Base-by-base conservation (phyloP, 1,139 yeast species). In the Hemisphaericaspora lyxosophila region DNA sequence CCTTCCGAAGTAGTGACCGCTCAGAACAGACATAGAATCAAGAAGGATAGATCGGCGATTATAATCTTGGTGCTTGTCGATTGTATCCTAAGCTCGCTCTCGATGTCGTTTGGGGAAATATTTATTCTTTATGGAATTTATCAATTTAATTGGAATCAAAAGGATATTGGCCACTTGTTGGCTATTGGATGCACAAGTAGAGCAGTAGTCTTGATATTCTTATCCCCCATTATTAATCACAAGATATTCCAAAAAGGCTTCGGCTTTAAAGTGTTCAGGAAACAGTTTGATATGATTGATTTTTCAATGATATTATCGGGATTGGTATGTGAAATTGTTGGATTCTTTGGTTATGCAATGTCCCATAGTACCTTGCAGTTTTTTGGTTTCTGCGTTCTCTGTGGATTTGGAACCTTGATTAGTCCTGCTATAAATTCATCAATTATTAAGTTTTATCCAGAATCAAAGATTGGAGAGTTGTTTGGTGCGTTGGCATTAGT, bases 121-220 rank as follows among this genome's bases (percentile, higher is more conserved):
- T 46, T 75, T 13, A 57, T 83, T 1, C 61, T 86, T 23, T 85
- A 78, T 50, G 76, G 83, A 0, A 76, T 83, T 22, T 79, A 70
- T 52, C 56, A 53, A 30, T 85, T 79, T 56, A 50, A 69, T 16
- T 83, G 94, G 87, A 62, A 64, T 2, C 71, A 86, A 15, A 72
- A 65, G 3, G 74, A 75, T 35, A 60, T 83, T 23, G 89, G 92
- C 5, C 71, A 73, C 43, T 70, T 78, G 41, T 58, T 86, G 42
- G 78, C 90, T 0, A 42, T 73, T 1, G 48, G 73, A 1, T 84
- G 87, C 34, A 46, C 76, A 1, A 57, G 76, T 6, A 54, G 63
- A 37, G 73, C 72, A 1, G 34, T 62, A 4, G 55, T 59, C 2
- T 54, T 70, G 42, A 58, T 67, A 13, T 42, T 66, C 2, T 27